Base-by-base conservation (phyloP, 2,329 filamentous ascomycete species). In the Fusarium musae region DNA sequence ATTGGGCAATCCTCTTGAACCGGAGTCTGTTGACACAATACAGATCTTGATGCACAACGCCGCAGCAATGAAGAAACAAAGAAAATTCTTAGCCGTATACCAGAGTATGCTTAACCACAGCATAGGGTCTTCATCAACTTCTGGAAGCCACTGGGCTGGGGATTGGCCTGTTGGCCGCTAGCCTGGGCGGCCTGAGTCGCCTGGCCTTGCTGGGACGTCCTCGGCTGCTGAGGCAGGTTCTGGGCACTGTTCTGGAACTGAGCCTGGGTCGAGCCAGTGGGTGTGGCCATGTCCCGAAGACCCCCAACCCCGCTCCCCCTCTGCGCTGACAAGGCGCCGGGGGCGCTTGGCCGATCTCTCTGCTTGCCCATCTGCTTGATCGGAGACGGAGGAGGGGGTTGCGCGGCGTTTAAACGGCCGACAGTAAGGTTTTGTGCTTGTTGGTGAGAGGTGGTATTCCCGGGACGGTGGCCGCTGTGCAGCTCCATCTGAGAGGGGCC, bases 171-270 rank as follows among this genome's bases (percentile, higher is more conserved):
- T 73, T 88, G 87, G 75, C 87, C 87, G 79, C 84, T 89, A 81
- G 84, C 84, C 79, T 84, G 85, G 73, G 87, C 84, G 80, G 87
- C 85, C 59, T 81, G 80, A 52, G 86, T 88, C 85, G 90, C 86
- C 67, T 87, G 89, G 66, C 87, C 86, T 79, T 91, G 90, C 70
- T 88, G 86, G 69, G 88, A 89, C 80, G 89, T 88, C 73, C 88
- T 87, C 79, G 88, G 90, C 78, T 89, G 90, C 78, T 90, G 90
- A 56, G 93, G 89, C 75, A 97, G 88, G 83, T 97, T 96, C 82
- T 94, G 93, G 80, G 93, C 93, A 85, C 94, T 97, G 88, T 94
- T 96, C 86, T 97, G 95, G 88, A 97, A 98, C 82, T 98, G 96
- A 76, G 96, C 96, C 84, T 97, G 94, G 74, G 94, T 98, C 80